Evolutionary conservation across 2,329 filamentous ascomycete genomes (phyloP), one percentile per base, ranked within the genome.

Genomic region (Tolypocladium tundrense): DNA sequence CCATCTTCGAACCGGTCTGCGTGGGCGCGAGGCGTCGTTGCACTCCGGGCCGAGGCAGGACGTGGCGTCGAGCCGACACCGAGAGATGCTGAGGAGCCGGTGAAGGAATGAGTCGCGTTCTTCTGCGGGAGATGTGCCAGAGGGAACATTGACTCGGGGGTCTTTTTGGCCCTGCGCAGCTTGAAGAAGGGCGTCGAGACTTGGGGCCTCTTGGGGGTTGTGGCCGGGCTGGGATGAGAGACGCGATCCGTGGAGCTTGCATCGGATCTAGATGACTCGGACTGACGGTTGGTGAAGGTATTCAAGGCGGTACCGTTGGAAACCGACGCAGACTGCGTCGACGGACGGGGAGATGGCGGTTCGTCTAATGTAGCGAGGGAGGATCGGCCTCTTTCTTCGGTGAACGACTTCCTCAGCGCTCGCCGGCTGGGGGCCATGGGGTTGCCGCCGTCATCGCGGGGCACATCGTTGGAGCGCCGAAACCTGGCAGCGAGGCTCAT

Each of bases 251-350:
- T 84, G 19, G 87, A 89, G 73, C 90, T 96, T 51, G 84, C 88
- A 70, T 97, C 92, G 35, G 93, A 97, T 63, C 89, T 84, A 2
- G 91, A 96, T 1, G 93, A 97, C 67, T 97, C 93, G 68, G 73
- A 62, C 72, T 69, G 67, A 73, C 80, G 64, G 71, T 77, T 54
- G 73, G 75, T 57, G 69, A 76, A 64, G 69, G 78, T 63, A 72
- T 72, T 58, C 75, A 90, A 75, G 3, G 83, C 78, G 27, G 66
- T 67, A 50, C 66, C 68, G 55, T 69, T 70, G 40, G 67, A 66
- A 19, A 60, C 61, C 35, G 62, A 61, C 4, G 65, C 66, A 19
- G 64, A 64, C 58, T 68, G 68, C 33, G 66, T 67, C 41, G 69
- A 70, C 31, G 66, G 64, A 43, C 66, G 66, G 42, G 69, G 68